Conservation (phyloP, 352 stramenopile species). For the Phytophthora litchii region DNA sequence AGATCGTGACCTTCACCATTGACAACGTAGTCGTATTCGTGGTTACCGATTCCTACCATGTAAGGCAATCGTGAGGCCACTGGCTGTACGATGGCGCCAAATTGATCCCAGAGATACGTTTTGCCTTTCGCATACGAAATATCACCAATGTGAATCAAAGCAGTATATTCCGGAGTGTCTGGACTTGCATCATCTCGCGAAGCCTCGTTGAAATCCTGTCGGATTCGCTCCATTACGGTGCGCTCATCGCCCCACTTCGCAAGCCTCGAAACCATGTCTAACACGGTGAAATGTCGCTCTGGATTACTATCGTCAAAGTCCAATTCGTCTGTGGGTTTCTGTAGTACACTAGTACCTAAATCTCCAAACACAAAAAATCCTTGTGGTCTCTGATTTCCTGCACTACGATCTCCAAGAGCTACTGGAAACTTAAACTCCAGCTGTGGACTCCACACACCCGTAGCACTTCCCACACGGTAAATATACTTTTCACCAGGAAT, state of each 20-base stretch:
- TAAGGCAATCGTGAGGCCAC: constrained; percentile 78
- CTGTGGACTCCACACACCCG: constrained; percentile 27
- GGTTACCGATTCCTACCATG: constrained; percentile 69
- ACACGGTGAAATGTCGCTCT: constrained; percentile 19
- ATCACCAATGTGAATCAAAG: constrained; percentile 83
- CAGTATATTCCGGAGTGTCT: constrained; percentile 51
- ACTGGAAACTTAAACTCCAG: constrained; percentile 37
- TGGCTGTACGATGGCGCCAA: constrained; percentile 71
- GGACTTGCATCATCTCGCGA: constrained; percentile 3
- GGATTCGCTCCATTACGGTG: constrained; percentile 40
- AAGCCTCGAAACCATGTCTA: constrained; percentile 37
- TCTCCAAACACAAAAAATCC: constrained; percentile 82
- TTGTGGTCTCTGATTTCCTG: constrained; percentile 23
- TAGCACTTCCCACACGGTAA: constrained; percentile 36
- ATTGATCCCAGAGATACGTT: constrained; percentile 85
- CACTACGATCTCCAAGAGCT: constrained; percentile 13
- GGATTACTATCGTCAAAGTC: constrained; percentile 27
- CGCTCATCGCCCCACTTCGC: constrained; percentile 24
- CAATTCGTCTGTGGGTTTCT: constrained; percentile 28
- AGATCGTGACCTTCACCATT: constrained; percentile 32
- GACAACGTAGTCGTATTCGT: constrained; percentile 36
- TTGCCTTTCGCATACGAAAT: constrained; percentile 69
- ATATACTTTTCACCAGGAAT: constrained; percentile 31
- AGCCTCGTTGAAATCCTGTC: constrained; percentile 28
- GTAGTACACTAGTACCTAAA: constrained; percentile 38